These are phyloP conservation scores for Suillus brevipes DNA, from an alignment of 768 basidiomycete species.

Conservation along the genomic window DNA sequence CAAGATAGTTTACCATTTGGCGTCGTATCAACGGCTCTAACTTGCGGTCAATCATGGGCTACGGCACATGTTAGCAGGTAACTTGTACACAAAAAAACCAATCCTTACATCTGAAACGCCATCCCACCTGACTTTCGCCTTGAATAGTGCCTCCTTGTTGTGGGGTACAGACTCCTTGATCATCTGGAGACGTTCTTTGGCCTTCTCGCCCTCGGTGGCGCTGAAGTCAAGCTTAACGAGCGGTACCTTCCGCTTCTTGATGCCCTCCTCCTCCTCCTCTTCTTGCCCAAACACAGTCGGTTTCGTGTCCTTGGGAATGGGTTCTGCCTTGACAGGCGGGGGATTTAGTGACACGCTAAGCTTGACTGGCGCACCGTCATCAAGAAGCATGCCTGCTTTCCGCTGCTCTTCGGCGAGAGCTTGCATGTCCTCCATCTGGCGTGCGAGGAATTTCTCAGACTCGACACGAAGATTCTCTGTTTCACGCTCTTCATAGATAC, in stretches of 20 bases:
- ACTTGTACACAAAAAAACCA: slow-evolving; percentile 10
- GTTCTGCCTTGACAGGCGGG: slow-evolving; percentile 46
- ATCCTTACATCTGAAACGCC: slow-evolving; percentile 78
- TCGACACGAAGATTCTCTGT: slow-evolving; percentile 84
- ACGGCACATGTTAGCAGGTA: slow-evolving; percentile 16
- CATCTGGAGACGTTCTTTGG: slow-evolving; percentile 76
- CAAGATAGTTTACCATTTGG: slow-evolving; percentile 84
- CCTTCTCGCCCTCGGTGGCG: slow-evolving; percentile 79
- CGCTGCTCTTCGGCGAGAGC: slow-evolving; percentile 88
- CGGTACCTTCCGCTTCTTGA: slow-evolving; percentile 79
- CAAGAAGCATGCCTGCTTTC: slow-evolving; percentile 85
- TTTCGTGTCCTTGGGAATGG: slow-evolving; percentile 46
- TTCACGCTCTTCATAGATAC: slow-evolving; percentile 81
- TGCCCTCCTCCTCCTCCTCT: slow-evolving; percentile 81
- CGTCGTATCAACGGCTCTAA: slow-evolving; percentile 82
- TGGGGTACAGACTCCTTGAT: slow-evolving; percentile 72
- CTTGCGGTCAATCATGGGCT: slow-evolving; percentile 84
- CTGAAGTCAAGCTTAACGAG: slow-evolving; percentile 91
- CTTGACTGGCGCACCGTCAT: slow-evolving; percentile 89
- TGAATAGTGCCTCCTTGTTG: slow-evolving; percentile 79
- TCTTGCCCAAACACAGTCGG: slow-evolving; percentile 72
- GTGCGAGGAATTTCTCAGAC: slow-evolving; percentile 90
- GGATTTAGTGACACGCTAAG: slow-evolving; percentile 74
- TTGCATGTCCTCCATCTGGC: slow-evolving; percentile 96
- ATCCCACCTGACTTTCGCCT: slow-evolving; percentile 88